These are phyloP conservation scores for Rhynchospora pubera DNA, from an alignment of 176 grass and related monocot genomes.

Conservation along the genomic window DNA sequence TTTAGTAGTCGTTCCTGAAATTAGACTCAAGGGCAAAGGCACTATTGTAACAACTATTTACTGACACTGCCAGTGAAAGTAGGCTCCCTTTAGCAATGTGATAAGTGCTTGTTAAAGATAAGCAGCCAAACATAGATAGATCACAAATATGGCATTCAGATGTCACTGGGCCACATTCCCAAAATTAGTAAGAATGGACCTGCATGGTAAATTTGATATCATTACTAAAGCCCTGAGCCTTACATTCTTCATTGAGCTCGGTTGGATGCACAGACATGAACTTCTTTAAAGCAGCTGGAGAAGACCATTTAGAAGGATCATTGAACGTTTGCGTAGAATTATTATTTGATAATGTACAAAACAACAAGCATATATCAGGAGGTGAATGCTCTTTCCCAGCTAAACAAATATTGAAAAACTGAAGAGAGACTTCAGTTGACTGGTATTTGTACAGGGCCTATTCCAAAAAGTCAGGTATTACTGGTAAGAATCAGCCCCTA, in stretches of 20 bases:
- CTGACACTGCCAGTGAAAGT: neutral
- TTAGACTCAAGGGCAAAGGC: neutral
- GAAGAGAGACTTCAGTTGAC: neutral
- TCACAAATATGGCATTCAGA: slow-evolving; percentile 1
- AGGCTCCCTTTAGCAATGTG: neutral
- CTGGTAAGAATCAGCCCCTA: neutral
- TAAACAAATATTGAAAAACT: neutral
- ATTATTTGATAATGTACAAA: slow-evolving; percentile 30
- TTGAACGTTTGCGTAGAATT: slow-evolving; percentile 26
- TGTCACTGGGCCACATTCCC: neutral
- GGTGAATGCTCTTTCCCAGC: neutral
- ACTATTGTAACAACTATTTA: neutral
- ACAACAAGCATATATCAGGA: slow-evolving; percentile 12
- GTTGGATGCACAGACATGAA: slow-evolving; percentile 23
- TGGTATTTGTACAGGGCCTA: slow-evolving; percentile 15
- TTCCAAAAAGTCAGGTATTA: slow-evolving; percentile 10
- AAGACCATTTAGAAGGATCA: slow-evolving; percentile 20
- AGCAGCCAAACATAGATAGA: slow-evolving; percentile 8
- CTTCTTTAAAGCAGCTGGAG: slow-evolving; percentile 28
- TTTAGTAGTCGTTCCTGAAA: neutral
- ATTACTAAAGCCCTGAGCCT: slow-evolving; percentile 19
- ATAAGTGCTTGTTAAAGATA: neutral
- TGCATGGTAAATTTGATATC: neutral
- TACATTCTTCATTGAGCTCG: slow-evolving; percentile 41
- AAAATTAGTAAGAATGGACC: neutral